These are phyloP conservation scores for Bombardia bombarda DNA, from an alignment of 495 filamentous ascomycete genomes.

Conservation along the genomic window DNA sequence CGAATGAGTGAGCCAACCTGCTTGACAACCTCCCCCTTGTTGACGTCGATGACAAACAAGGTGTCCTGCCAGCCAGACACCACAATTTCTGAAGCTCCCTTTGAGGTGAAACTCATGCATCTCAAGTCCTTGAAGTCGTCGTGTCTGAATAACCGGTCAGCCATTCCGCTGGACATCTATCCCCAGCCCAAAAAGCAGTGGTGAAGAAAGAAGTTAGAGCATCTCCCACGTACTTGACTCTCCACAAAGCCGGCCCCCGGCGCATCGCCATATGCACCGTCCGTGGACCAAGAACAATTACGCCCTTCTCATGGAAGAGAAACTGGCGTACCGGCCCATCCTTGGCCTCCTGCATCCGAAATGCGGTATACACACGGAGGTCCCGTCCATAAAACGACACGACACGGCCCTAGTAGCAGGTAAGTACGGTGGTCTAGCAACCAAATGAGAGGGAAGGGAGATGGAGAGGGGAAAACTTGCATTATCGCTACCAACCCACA, in stretches of 20 bases:
- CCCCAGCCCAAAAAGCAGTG: too few species aligned
- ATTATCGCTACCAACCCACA: constrained; percentile 88
- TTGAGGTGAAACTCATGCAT: constrained; percentile 91
- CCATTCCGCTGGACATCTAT: too few species aligned
- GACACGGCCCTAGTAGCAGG: constrained; percentile 58
- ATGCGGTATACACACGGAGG: constrained; percentile 63
- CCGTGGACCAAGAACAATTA: constrained; percentile 67
- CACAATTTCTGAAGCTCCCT: constrained; percentile 70
- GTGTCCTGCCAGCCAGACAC: constrained; percentile 76
- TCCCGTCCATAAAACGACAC: constrained; percentile 78
- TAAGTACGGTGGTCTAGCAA: neutral
- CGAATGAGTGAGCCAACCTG: constrained; percentile 36
- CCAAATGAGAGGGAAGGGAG: neutral
- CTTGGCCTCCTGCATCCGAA: constrained; percentile 55
- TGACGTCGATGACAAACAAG: constrained; percentile 87
- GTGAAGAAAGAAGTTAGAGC: too few species aligned
- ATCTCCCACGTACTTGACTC: constrained; percentile 65
- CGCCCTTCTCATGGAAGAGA: constrained; percentile 76
- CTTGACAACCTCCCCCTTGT: constrained; percentile 72
- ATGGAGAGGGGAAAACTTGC: constrained; percentile 38
- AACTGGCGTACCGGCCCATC: constrained; percentile 73
- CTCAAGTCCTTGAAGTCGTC: constrained; percentile 72
- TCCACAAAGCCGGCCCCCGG: constrained; percentile 77
- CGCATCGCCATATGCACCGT: constrained; percentile 81
- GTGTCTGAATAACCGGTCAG: too few species aligned